A percentile compares a stretch with the other conserved stretches of the same genome.
Evolutionary conservation across 2,329 filamentous ascomycete genomes (phyloP).

Genomic region (Aspergillus udagawae): DNA sequence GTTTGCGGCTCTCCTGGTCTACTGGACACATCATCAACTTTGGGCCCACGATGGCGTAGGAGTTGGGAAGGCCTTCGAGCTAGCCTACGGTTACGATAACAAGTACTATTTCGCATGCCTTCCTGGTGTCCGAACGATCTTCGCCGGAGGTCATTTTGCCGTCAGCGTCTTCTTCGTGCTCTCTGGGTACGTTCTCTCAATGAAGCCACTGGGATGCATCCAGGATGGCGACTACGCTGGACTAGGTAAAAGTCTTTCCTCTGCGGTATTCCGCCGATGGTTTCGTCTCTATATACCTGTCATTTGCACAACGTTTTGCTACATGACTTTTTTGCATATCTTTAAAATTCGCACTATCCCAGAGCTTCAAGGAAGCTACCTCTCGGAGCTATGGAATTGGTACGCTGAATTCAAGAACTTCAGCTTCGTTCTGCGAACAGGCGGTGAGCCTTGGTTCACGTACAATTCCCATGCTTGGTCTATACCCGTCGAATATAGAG

Average conservation of each 20-base stretch:
- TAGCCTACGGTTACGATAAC: conserved; percentile 43
- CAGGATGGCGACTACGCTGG: too few relatives aligned
- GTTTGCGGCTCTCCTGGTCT: conserved; percentile 64
- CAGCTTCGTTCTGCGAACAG: conserved; percentile 61
- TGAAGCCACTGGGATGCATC: too few relatives aligned
- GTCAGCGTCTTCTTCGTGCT: conserved; percentile 25
- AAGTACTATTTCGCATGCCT: conserved; percentile 50
- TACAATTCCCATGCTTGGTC: conserved; percentile 41
- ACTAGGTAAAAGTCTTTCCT: too few relatives aligned
- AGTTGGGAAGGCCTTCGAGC: conserved; percentile 43
- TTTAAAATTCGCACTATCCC: conserved; percentile 47
- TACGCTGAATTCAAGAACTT: conserved; percentile 63
- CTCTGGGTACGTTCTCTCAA: too few relatives aligned
- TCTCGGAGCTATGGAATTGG: conserved; percentile 51
- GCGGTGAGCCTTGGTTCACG: conserved; percentile 53
- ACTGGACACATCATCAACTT: conserved; percentile 57
- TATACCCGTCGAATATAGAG: too few relatives aligned
- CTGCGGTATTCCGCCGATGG: too few relatives aligned
- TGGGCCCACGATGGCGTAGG: conserved; percentile 48
- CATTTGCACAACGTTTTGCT: too few relatives aligned
- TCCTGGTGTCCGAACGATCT: conserved; percentile 57
- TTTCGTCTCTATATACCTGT: too few relatives aligned
- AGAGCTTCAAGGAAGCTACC: conserved; percentile 39
- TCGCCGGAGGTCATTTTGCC: conserved; percentile 59
- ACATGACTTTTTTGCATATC: conserved; percentile 12